Evolutionary conservation across 306 rosid species (phyloP).

Genomic region (Abrus precatorius): DNA sequence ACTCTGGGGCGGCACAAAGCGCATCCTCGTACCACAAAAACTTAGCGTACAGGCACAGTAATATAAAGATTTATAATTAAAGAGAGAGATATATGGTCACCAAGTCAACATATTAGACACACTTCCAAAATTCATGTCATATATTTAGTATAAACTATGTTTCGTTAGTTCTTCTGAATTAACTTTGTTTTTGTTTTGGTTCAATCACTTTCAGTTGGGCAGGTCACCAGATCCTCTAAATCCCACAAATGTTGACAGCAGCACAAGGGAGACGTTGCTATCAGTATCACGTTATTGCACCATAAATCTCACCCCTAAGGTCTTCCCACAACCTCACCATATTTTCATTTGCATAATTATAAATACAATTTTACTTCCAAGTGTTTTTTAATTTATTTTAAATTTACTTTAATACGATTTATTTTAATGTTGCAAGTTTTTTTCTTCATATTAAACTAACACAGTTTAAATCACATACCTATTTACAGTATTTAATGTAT

Average conservation of each 20-base stretch:
- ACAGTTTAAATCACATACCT: too few species aligned
- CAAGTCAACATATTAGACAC: conserved; percentile 31
- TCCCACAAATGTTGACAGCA: conserved; percentile 61
- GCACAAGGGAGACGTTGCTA: conserved; percentile 32
- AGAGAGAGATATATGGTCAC: not conserved
- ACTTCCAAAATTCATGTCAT: not conserved
- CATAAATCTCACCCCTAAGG: conserved; percentile 10
- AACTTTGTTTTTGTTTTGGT: not conserved
- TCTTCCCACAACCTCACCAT: not conserved
- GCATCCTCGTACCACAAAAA: conserved; percentile 52
- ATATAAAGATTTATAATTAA: too few species aligned
- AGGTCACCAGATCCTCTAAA: conserved; percentile 53
- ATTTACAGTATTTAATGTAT: too few species aligned
- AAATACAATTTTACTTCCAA: too few species aligned
- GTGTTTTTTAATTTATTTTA: too few species aligned
- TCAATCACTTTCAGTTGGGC: conserved; percentile 58
- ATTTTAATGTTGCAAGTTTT: too few species aligned
- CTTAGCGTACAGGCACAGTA: not conserved
- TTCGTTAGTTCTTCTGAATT: not conserved
- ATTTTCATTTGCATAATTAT: not conserved
- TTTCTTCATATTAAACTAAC: too few species aligned
- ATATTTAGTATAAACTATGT: conserved; percentile 41
- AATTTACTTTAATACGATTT: too few species aligned
- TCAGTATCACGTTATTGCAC: conserved; percentile 39
- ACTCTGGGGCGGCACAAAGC: not conserved